Conservation (phyloP, 805 yeast genomes). For the Kazachstania taianensis region DNA sequence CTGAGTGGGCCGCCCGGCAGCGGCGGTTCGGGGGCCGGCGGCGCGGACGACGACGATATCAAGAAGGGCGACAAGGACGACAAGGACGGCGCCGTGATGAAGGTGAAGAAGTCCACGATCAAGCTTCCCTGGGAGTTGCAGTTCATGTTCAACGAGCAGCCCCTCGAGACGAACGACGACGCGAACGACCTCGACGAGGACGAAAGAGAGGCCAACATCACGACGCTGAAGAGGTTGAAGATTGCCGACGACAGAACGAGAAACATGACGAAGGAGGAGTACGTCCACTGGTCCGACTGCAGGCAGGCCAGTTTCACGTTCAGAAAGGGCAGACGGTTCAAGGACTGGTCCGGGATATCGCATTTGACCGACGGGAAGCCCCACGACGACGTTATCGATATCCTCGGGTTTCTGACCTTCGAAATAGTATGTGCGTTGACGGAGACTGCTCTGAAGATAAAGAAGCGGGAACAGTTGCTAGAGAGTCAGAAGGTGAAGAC, state of each 20-base stretch:
- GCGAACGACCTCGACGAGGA: slow-evolving; percentile 71
- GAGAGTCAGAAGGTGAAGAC: slow-evolving; percentile 31
- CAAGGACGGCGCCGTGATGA: slow-evolving; percentile 39
- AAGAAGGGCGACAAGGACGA: slow-evolving; percentile 26
- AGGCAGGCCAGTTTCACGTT: slow-evolving; percentile 95
- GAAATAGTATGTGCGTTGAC: slow-evolving; percentile 93
- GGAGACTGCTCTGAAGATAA: slow-evolving; percentile 79
- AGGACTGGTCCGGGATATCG: slow-evolving; percentile 91
- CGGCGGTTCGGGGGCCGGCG: slow-evolving; percentile 9
- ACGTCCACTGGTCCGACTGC: slow-evolving; percentile 98
- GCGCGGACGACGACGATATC: slow-evolving; percentile 30
- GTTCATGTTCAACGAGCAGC: slow-evolving; percentile 88
- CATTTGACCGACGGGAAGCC: slow-evolving; percentile 83
- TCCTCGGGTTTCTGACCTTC: slow-evolving; percentile 87
- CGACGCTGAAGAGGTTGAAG: slow-evolving; percentile 79
- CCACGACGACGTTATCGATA: slow-evolving; percentile 93
- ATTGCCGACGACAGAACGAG: slow-evolving; percentile 90
- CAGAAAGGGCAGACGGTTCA: slow-evolving; percentile 83
- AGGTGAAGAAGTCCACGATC: slow-evolving; percentile 65
- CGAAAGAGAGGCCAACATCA: slow-evolving; percentile 79
- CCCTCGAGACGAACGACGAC: slow-evolving; percentile 59
- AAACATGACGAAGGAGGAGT: slow-evolving; percentile 92
- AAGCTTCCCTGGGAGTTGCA: slow-evolving; percentile 92
- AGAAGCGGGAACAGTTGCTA: slow-evolving; percentile 52
- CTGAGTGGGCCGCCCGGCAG: slow-evolving; percentile 41